Base-by-base conservation (phyloP, 768 basidiomycete species). In the Suillus placidus region DNA sequence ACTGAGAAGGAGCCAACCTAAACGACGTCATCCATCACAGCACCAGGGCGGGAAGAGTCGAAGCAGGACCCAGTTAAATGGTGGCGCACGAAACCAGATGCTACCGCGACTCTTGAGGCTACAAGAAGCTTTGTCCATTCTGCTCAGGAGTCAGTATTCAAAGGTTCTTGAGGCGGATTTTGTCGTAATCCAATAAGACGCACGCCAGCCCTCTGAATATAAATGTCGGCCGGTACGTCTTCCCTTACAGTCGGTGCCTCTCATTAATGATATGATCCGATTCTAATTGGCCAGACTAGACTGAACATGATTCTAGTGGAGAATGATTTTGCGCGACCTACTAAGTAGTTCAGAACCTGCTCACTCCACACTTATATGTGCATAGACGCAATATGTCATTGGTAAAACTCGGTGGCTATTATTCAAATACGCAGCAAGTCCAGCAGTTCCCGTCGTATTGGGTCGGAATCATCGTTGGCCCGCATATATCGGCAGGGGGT, bases 41-140 rank as follows among this genome's bases (percentile, higher is more conserved):
- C 9, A n/a, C 8, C 9, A 10, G 9, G 20, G 9, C 9, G 4
- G 9, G 43, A 6, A 10, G 0, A 6, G 0, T 20, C 1, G 6
- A 6, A 45, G 43, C 20, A n/a, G 20, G 8, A 9, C 0, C 9
- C 8, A 10, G 8, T 45, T 45, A n/a, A 4, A 10, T 20, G 5
- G 9, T n/a, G 43, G 20, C 4, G 43, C 9, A n/a, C 20, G 2
- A 20, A 10, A 45, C 20, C 9, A 9, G 20, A 10, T 45, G 20
- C 43, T 43, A 45, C 43, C n/a, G 20, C 43, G 9, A 45, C 20
- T 45, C 1, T 45, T 4, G 43, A 45, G 10, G 20, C 9, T 10
- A 45, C 43, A 45, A 45, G 43, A 45, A 5, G 20, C 9, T 12
- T 10, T 5, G 43, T 45, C 20, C 9, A 45, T 9, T 10, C 43